A percentile compares a stretch with the other conserved stretches of the same genome.
These are phyloP conservation scores for Colletotrichum scovillei DNA, from an alignment of 2,329 filamentous ascomycete species.

Conservation along the genomic window DNA sequence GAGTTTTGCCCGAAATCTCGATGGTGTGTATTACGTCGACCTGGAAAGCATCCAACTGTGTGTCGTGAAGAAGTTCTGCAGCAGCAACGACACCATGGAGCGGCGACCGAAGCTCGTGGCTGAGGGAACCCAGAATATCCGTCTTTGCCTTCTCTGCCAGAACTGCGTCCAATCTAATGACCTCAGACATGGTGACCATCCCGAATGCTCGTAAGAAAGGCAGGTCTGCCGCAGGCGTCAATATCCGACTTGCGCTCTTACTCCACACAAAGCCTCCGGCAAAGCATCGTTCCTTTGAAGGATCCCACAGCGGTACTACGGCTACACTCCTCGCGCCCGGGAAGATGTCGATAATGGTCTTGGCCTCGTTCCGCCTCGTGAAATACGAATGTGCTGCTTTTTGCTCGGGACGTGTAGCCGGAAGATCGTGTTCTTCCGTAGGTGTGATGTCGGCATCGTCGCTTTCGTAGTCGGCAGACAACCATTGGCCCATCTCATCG, in stretches of 20 bases:
- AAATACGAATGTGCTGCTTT: slow-evolving; percentile 25
- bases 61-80: slow-evolving; percentile 61
- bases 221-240: slow-evolving; percentile 39
- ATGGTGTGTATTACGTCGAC: slow-evolving; percentile 57
- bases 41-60: slow-evolving; percentile 52
- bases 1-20: slow-evolving; percentile 59
- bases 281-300: slow-evolving; percentile 48
- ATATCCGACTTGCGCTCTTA: slow-evolving; percentile 43
- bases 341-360: slow-evolving; percentile 50
- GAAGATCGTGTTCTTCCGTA: slow-evolving; percentile 26
- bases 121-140: slow-evolving; percentile 67
- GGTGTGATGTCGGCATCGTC: slow-evolving; percentile 24
- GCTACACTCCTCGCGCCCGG: slow-evolving; percentile 50
- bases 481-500: slow-evolving; percentile 49
- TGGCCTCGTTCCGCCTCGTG: slow-evolving; percentile 42
- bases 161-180: slow-evolving; percentile 55
- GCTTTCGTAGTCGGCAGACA: slow-evolving; percentile 43
- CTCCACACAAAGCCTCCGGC: slow-evolving; percentile 55
- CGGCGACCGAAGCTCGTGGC: slow-evolving; percentile 67
- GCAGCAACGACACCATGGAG: slow-evolving; percentile 67
- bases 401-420: background rate
- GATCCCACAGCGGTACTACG: slow-evolving; percentile 51
- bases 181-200: slow-evolving; percentile 66
- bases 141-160: slow-evolving; percentile 57
- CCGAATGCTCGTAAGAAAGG: slow-evolving; percentile 58